phyloP scores from a whole-genome alignment of 169 alveolate species.

The Plasmodium vinckei region DNA sequence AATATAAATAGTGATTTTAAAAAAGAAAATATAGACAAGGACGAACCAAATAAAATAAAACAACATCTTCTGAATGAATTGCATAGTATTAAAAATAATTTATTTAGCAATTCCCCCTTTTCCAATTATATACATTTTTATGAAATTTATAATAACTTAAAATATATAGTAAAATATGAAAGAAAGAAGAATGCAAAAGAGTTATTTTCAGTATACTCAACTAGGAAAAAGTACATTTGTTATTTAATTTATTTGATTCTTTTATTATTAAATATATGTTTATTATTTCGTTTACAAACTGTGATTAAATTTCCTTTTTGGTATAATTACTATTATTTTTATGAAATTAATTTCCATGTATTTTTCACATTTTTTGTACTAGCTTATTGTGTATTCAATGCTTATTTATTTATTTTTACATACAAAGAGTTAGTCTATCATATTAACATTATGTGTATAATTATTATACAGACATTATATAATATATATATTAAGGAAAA shows the following conservation, averaged over 20 bases:
- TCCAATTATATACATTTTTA: slow-evolving; percentile 67
- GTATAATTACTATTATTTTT: slow-evolving; percentile 17
- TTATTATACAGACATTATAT: slow-evolving; percentile 44
- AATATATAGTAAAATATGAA: slow-evolving; percentile 65
- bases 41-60: slow-evolving; percentile 1
- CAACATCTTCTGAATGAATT: slow-evolving; percentile 37
- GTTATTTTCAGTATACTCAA: slow-evolving; percentile 9
- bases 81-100: slow-evolving; percentile 40
- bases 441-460: slow-evolving; percentile 50
- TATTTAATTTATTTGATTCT: slow-evolving; percentile 35
- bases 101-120: slow-evolving; percentile 42
- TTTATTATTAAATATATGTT: slow-evolving; percentile 39
- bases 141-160: slow-evolving; percentile 65
- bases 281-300: slow-evolving; percentile 66
- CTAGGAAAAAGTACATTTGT: slow-evolving; percentile 20
- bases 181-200: slow-evolving; percentile 24
- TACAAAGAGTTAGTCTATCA: slow-evolving; percentile 41
- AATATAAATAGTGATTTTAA: neutral
- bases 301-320: slow-evolving; percentile 23
- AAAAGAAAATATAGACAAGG: neutral
- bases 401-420: slow-evolving; percentile 34
- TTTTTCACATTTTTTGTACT: slow-evolving; percentile 62
- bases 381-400: slow-evolving; percentile 35
- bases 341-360: slow-evolving; percentile 62
- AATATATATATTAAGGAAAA: slow-evolving; percentile 57